phyloP scores from a whole-genome alignment of 495 filamentous ascomycete genomes.

The Podospora pseudoanserina region DNA sequence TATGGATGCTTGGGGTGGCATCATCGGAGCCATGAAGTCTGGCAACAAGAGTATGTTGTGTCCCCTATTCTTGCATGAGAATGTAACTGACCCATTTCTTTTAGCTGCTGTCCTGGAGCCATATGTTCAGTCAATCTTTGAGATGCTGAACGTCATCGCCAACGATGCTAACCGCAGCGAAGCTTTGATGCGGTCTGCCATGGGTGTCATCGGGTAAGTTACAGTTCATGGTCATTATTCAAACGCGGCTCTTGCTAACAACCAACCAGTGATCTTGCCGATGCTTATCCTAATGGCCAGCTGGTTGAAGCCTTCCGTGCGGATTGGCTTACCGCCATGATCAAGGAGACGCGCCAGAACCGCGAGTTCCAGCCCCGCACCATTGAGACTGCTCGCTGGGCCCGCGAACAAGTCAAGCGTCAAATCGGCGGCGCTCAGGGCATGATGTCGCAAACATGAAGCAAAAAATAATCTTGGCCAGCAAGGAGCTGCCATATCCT shows the following conservation, averaged over 20 bases:
- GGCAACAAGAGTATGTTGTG: conserved; percentile 63
- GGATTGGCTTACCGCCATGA: conserved; percentile 83
- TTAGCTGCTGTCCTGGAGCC: conserved; percentile 66
- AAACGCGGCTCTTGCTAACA: background rate
- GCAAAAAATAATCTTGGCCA: conserved; percentile 1
- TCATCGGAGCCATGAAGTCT: conserved; percentile 85
- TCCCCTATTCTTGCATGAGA: background rate
- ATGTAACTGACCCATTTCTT: conserved; percentile 22
- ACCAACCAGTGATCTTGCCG: conserved; percentile 74
- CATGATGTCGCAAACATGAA: conserved; percentile 48
- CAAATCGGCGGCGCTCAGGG: conserved; percentile 59
- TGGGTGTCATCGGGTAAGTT: conserved; percentile 92
- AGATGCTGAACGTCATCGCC: conserved; percentile 76
- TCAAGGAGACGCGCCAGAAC: conserved; percentile 82
- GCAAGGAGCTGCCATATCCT: conserved; percentile 15
- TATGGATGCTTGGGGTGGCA: conserved; percentile 98
- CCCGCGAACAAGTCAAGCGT: conserved; percentile 93
- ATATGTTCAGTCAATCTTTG: conserved; percentile 84
- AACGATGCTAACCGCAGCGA: conserved; percentile 84
- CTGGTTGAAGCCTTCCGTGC: conserved; percentile 76
- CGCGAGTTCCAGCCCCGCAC: conserved; percentile 78
- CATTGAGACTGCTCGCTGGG: conserved; percentile 93
- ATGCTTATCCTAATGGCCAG: conserved; percentile 88
- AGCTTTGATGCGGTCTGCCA: conserved; percentile 81
- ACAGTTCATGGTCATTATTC: conserved; percentile 4